phyloP scores from a whole-genome alignment of 306 rosid genomes.

The Ormosia emarginata region DNA sequence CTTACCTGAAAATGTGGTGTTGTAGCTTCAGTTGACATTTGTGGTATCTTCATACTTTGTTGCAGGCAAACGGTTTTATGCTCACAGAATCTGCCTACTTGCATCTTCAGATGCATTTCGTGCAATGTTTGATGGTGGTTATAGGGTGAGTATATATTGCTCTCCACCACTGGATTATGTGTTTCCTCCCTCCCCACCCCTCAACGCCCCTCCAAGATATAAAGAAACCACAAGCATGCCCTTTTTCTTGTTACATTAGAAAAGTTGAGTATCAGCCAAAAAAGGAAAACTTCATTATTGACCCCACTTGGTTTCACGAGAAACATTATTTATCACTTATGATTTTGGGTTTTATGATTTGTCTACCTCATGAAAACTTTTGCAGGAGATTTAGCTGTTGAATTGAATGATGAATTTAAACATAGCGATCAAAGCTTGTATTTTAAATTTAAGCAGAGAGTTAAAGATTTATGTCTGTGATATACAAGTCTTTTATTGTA shows the following conservation, averaged over 20 bases:
- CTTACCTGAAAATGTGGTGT: neutral
- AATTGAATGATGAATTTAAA: neutral
- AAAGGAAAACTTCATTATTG: neutral
- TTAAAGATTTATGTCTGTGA: neutral
- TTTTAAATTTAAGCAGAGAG: neutral
- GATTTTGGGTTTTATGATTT: neutral
- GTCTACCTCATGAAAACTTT: neutral
- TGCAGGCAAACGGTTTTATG: constrained; percentile 86
- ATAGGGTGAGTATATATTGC: constrained; percentile 56
- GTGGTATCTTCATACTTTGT: neutral
- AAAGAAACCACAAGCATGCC: neutral
- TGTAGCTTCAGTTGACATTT: neutral
- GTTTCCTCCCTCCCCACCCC: neutral
- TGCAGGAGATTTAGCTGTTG: neutral
- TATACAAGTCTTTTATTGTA: neutral
- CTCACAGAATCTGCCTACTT: constrained; percentile 90
- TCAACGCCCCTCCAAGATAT: neutral
- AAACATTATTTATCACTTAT: neutral
- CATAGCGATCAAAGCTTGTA: neutral
- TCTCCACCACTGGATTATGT: neutral
- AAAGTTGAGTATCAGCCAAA: neutral
- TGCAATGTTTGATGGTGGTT: constrained; percentile 98
- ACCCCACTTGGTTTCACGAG: neutral
- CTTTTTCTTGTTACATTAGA: neutral
- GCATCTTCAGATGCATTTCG: constrained; percentile 97